Percentiles rank a stretch among this genome's conserved stretches.
Evolutionary conservation across 2,329 filamentous ascomycete genomes (phyloP).

Genomic region (Claviceps pusilla): DNA sequence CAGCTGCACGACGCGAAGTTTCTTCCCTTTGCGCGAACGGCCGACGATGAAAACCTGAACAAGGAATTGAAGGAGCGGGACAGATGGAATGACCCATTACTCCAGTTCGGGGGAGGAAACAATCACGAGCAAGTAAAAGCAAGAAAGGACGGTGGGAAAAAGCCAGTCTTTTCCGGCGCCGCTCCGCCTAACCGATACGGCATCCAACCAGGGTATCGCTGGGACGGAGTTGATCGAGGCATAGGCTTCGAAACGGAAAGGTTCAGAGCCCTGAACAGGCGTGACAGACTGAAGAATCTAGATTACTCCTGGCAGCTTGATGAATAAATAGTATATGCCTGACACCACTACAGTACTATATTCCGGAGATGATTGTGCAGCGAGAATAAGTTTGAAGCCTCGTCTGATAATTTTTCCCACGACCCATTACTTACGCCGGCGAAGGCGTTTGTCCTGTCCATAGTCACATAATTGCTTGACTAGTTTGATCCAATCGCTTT

Average conservation of each 20-base stretch:
- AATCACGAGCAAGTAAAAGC: conserved; percentile 17
- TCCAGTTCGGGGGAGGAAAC: conserved; percentile 52
- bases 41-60: conserved; percentile 81
- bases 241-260: conserved; percentile 90
- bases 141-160: conserved; percentile 25
- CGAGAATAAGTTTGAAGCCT: neutral
- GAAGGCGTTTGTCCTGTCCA: conserved; percentile 37
- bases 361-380: neutral
- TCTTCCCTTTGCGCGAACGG: conserved; percentile 62
- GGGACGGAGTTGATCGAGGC: conserved; percentile 90
- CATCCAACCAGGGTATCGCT: conserved; percentile 80
- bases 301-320: conserved; percentile 97
- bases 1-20: conserved; percentile 65
- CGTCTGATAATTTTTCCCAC: neutral
- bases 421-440: conserved; percentile 22
- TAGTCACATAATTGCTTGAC: conserved; percentile 42
- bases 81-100: conserved; percentile 91
- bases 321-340: conserved; percentile 36
- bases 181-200: conserved; percentile 86
- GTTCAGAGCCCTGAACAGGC: conserved; percentile 74
- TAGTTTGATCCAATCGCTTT: conserved; percentile 41
- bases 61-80: conserved; percentile 59
- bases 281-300: conserved; percentile 60
- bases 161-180: conserved; percentile 59
- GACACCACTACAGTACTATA: neutral